Evolutionary conservation across 371 early-diverging fungal species (phyloP), one percentile per base, ranked within the genome.

Genomic region (Umbelopsis sp.): DNA sequence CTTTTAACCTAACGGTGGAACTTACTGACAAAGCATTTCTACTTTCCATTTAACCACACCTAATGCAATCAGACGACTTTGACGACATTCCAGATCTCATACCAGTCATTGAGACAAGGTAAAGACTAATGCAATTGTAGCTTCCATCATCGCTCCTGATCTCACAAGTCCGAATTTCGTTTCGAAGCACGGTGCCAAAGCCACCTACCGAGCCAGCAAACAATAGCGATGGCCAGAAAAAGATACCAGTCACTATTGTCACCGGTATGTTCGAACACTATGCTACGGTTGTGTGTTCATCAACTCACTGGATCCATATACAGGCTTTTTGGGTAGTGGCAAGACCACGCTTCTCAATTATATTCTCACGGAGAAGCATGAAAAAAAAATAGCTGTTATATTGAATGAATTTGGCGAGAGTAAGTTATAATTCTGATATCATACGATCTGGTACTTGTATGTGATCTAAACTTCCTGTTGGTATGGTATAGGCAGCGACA

Each of bases 311-410:
- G 1, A 29, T 35, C 16, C 18, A 22, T 20, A 51, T 4, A 11
- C 74, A 76, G 94, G 94, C 0, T 94, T 93, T 67, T 72, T 95
- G 63, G 97, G 99, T 0, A 89, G 94, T n/a, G 99, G 97, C 32
- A 98, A 98, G 71, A 96, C 97, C 0, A 98, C 98, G 0, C 76
- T 98, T 24, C 80, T 98, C 16, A 94, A 92, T 72, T 89, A 95
- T 71, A 92, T 98, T 25, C 76, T 98, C 66, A 94, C 91, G 0
- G 95, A 92, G 63, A 86, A 93, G 70, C 99, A 97, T 72, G 91
- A 93, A 37, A 96, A 96, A 79, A 87, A 92, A 44, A 96, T 99
- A 48, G 99, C 99, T 0, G 97, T 99, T 29, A 97, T 99, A 63
- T 80, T 98, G 73, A 93, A 93, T 70, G 92, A 93, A 75, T 92